Evolutionary conservation across 768 basidiomycete species (phyloP), one percentile per base, ranked within the genome.

Genomic region (Sporobolomyces pararoseus): DNA sequence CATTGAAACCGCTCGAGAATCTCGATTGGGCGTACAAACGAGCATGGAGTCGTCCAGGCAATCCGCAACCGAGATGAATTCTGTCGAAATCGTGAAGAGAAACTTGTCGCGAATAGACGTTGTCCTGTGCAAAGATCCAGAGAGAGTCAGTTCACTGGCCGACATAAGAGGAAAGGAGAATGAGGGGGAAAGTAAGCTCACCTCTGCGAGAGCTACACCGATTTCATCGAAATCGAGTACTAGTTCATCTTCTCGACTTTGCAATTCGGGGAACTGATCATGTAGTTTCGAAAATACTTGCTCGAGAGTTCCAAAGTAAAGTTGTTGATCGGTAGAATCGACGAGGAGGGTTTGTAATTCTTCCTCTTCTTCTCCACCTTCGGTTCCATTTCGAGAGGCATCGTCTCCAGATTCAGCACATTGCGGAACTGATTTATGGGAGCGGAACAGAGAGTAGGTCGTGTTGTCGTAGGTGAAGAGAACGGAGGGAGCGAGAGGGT

Each of bases 81-180:
- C 75, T 71, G 59, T 75, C 75, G 25, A 77, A 68, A 53, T 77
- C 76, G 52, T 61, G 60, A 27, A 77, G 55, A 4, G 73, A 73
- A 4, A 77, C 68, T 46, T 73, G 57, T 10, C 55, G 37, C 19
- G 58, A 37, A 52, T 76, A 75, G 46, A 72, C 53, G 59, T 75
- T 77, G 66, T 77, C 76, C 76, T 77, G 62, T 51, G 21, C 21
- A 25, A n/a, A n/a, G n/a, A n/a, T n/a, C n/a, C n/a, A 17, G 46
- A 44, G 65, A 7, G 58, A 49, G 19, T 54, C 23, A 44, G 50
- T 25, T 6, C 17, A 51, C 23, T 31, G 25, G 10, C 46, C n/a
- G n/a, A n/a, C 19, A 4, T 31, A 2, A 46, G 46, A 17, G 6
- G 10, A 23, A 34, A 44, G n/a, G 29, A 13, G 19, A 5, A 37